These are phyloP conservation scores for Neurospora hispaniola DNA, from an alignment of 495 filamentous ascomycete species.

Conservation along the genomic window DNA sequence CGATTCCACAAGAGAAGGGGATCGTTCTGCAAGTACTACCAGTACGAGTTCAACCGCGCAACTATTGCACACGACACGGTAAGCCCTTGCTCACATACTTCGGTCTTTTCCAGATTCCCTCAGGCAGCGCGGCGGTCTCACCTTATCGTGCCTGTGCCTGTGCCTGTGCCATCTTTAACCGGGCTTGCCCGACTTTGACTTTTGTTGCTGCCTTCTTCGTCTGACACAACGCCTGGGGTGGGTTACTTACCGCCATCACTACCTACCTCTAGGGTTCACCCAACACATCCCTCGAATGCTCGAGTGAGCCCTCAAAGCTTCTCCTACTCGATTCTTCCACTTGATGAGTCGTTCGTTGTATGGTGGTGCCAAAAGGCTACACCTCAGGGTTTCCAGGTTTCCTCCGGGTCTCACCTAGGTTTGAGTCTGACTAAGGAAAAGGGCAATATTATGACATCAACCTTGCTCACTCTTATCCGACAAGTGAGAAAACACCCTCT, in stretches of 20 bases:
- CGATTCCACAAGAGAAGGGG: not conserved
- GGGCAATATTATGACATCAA: not conserved
- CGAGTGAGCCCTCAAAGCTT: not conserved
- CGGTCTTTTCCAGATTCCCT: not conserved
- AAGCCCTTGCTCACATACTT: not conserved
- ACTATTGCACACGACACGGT: not conserved
- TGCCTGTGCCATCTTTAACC: not conserved
- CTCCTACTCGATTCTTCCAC: too few relatives aligned
- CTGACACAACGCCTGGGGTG: too few relatives aligned
- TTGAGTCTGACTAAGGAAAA: not conserved
- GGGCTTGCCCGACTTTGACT: not conserved
- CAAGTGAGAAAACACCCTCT: not conserved
- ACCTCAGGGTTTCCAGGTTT: not conserved
- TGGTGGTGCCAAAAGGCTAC: not conserved
- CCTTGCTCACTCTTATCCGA: not conserved
- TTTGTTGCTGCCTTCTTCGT: too few relatives aligned
- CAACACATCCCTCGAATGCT: not conserved
- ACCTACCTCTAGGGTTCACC: not conserved
- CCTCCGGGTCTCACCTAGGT: not conserved
- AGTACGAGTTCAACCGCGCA: not conserved
- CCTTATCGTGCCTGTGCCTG: not conserved
- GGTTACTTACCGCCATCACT: too few relatives aligned
- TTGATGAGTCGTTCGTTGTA: too few relatives aligned
- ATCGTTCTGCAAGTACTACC: not conserved
- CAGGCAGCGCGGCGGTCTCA: not conserved